These are phyloP conservation scores for Ziziphus jujuba DNA, from an alignment of 306 rosid genomes.

Conservation along the genomic window DNA sequence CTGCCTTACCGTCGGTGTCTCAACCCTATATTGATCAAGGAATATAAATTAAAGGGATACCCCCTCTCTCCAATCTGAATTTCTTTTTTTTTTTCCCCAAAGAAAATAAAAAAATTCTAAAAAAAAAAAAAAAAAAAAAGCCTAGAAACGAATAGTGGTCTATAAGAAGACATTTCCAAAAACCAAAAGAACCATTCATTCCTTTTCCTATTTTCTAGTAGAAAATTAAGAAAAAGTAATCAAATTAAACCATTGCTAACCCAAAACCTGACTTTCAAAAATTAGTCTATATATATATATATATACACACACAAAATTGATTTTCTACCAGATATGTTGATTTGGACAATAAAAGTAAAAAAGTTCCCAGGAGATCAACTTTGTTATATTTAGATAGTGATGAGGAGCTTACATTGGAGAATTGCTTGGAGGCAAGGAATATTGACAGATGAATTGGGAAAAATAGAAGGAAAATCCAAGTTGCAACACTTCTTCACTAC, in stretches of 20 bases:
- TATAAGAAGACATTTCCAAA: no score
- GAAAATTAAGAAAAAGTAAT: no score
- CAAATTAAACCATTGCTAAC: no score
- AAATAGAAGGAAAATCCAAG: background rate
- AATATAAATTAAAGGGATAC: background rate
- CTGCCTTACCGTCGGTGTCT: background rate
- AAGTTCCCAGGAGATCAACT: no score
- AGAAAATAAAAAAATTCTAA: background rate
- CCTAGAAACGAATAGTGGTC: no score
- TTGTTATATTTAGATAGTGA: background rate
- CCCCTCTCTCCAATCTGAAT: background rate
- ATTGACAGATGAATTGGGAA: background rate
- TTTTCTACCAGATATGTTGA: no score
- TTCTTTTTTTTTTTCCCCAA: background rate
- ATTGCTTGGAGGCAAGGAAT: background rate
- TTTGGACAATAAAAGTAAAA: no score
- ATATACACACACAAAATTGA: no score
- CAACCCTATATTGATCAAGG: slow-evolving; percentile 10
- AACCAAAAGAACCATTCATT: no score
- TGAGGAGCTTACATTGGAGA: slow-evolving; percentile 2
- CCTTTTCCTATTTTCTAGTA: no score
- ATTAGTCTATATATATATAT: no score
- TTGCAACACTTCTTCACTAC: background rate
- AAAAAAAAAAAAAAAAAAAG: background rate
- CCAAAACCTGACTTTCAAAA: no score